A percentile compares a stretch with the other conserved stretches of the same genome.
These are phyloP conservation scores for Phytophthora cactorum DNA, from an alignment of 352 stramenopile species.

Conservation along the genomic window DNA sequence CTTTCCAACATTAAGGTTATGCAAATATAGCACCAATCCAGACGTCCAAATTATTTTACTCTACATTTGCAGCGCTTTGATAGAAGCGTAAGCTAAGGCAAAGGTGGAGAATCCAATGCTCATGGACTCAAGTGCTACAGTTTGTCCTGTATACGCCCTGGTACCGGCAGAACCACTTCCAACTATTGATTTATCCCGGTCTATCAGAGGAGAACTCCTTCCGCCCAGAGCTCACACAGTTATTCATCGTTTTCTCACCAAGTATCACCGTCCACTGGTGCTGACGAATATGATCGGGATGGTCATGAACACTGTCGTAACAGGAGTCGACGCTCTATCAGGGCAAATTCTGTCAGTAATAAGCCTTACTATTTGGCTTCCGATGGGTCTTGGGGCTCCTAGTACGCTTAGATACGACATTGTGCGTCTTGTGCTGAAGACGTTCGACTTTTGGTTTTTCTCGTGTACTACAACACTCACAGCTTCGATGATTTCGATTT, in stretches of 20 bases:
- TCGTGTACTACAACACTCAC: constrained; percentile 35
- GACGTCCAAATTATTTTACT: neutral
- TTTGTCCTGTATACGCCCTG: constrained; percentile 25
- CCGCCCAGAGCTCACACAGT: constrained; percentile 12
- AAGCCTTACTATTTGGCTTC: constrained; percentile 19
- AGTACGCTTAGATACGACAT: constrained; percentile 41
- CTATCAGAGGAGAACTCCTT: constrained; percentile 37
- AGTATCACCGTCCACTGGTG: constrained; percentile 34
- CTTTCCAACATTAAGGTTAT: no score
- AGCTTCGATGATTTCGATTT: constrained; percentile 26
- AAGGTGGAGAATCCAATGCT: neutral
- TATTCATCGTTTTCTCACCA: constrained; percentile 30
- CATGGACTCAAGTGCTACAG: neutral
- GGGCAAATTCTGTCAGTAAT: constrained; percentile 31
- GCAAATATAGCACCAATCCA: neutral
- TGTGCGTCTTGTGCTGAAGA: constrained; percentile 35
- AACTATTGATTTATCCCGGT: constrained; percentile 39
- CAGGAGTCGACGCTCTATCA: constrained; percentile 16
- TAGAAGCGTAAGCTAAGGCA: neutral
- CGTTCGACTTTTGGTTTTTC: constrained; percentile 58
- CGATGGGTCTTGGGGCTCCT: constrained; percentile 29
- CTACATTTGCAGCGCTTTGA: neutral
- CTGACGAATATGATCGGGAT: constrained; percentile 29
- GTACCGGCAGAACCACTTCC: constrained; percentile 32
- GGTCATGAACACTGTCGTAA: constrained; percentile 26